A percentile compares a stretch with the other conserved stretches of the same genome.
Evolutionary conservation across 106 monocot genomes (phyloP).

Genomic region (Chionographis japonica): DNA sequence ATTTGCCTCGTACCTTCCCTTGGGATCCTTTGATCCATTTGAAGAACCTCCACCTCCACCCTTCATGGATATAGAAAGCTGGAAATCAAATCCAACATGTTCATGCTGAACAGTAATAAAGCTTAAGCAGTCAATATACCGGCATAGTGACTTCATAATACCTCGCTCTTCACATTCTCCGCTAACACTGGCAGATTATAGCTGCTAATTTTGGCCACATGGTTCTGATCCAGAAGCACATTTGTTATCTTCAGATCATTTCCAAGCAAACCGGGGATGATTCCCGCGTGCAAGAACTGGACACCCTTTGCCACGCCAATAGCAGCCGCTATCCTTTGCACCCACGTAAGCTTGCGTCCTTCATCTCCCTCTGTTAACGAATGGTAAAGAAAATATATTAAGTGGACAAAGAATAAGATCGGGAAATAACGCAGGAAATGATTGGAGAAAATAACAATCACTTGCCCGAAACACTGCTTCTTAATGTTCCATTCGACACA

Average conservation of each 20-base stretch:
- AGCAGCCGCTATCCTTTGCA: conserved; percentile 75
- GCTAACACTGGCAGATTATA: conserved; percentile 75
- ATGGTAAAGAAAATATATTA: neutral
- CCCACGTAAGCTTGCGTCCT: conserved; percentile 70
- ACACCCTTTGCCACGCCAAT: conserved; percentile 84
- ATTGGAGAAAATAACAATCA: neutral
- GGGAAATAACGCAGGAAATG: neutral
- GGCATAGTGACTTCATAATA: conserved; percentile 9
- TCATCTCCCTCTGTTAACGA: conserved; percentile 27
- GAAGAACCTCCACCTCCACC: conserved; percentile 31
- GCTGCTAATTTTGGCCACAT: conserved; percentile 83
- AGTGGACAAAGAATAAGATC: neutral
- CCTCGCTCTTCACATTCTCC: conserved; percentile 50
- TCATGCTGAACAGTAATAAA: neutral
- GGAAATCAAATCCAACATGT: neutral
- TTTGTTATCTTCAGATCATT: conserved; percentile 73
- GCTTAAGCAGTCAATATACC: neutral
- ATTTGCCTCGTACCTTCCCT: conserved; percentile 34
- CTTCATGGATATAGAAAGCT: conserved; percentile 27
- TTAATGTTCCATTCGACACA: conserved; percentile 73
- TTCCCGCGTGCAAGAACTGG: conserved; percentile 84
- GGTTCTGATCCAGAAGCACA: conserved; percentile 80
- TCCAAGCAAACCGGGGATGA: conserved; percentile 76
- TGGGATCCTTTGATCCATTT: conserved; percentile 35
- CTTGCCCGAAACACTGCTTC: conserved; percentile 72